phyloP scores from a whole-genome alignment of 1,284 basidiomycete genomes.

The Cutaneotrichosporon daszewskae region DNA sequence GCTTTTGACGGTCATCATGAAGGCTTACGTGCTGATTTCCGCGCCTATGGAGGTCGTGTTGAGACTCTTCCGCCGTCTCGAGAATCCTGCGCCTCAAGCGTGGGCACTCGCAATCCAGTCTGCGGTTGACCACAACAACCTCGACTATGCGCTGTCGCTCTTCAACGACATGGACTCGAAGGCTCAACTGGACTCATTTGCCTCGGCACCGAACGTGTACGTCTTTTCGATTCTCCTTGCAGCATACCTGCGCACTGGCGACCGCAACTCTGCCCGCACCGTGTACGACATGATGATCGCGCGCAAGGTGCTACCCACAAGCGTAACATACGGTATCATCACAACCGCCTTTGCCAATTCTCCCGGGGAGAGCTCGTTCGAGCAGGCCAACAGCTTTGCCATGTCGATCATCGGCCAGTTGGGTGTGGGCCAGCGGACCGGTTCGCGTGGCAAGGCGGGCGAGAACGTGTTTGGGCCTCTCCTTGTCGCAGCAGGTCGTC shows the following conservation, averaged over 20 bases:
- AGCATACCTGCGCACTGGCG: constrained; percentile 62
- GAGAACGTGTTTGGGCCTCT: constrained; percentile 39
- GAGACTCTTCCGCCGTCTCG: constrained; percentile 57
- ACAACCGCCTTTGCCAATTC: constrained; percentile 51
- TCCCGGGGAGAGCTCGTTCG: constrained; percentile 20
- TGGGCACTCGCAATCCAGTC: constrained; percentile 77
- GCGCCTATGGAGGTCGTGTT: constrained; percentile 67
- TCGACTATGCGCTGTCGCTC: constrained; percentile 63
- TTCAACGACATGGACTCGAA: constrained; percentile 61
- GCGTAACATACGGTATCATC: constrained; percentile 68
- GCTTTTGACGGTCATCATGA: constrained; percentile 71
- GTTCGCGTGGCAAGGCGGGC: constrained; percentile 18
- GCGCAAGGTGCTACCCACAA: constrained; percentile 63
- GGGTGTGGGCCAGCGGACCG: constrained; percentile 12
- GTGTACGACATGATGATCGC: constrained; percentile 70
- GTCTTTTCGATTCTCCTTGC: constrained; percentile 80
- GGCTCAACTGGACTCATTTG: constrained; percentile 32
- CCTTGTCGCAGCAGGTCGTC: constrained; percentile 27
- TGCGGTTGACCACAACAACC: constrained; percentile 67
- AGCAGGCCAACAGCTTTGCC: constrained; percentile 39
- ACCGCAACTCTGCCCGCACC: constrained; percentile 58
- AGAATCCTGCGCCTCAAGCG: constrained; percentile 59
- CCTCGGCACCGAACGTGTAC: constrained; percentile 49
- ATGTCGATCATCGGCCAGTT: constrained; percentile 24
- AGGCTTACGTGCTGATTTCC: constrained; percentile 75